Conservation (phyloP, 371 early-diverging fungal genomes). For the Apophysomyces elegans region DNA sequence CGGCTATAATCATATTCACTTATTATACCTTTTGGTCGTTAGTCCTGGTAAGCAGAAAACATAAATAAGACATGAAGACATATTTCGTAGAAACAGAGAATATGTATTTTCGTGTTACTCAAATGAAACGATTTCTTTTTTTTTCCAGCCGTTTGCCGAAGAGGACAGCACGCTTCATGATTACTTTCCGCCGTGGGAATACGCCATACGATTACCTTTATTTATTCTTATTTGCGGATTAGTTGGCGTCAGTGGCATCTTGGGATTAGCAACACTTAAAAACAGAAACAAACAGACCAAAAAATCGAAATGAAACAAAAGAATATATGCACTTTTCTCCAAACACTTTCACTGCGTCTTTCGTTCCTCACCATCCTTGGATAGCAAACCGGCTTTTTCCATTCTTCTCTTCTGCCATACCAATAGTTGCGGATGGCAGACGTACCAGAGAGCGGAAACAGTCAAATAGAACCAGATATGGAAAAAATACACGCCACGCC, state of each 20-base stretch:
- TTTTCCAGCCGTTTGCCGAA: constrained; percentile 82
- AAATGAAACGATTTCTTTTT: not conserved
- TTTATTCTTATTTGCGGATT: constrained; percentile 76
- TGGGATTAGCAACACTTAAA: constrained; percentile 80
- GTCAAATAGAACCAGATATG: constrained; percentile 47
- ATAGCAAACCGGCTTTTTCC: constrained; percentile 15
- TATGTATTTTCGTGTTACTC: not conserved
- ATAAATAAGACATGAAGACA: too few species aligned
- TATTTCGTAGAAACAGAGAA: too few species aligned
- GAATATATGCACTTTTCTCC: not conserved
- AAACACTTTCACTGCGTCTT: not conserved
- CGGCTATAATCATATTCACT: constrained; percentile 74
- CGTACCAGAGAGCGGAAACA: constrained; percentile 27
- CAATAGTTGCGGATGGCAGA: constrained; percentile 3
- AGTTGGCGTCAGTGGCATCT: constrained; percentile 70
- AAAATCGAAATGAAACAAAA: constrained; percentile 27
- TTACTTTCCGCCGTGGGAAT: constrained; percentile 80
- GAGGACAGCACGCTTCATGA: constrained; percentile 67
- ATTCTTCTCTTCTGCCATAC: constrained; percentile 14
- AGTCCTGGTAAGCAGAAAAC: constrained; percentile 61
- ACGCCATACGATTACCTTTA: constrained; percentile 84
- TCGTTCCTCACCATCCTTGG: not conserved
- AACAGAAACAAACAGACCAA: constrained; percentile 59
- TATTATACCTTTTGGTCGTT: constrained; percentile 91
- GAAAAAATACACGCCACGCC: constrained; percentile 60